Evolutionary conservation across 2,329 filamentous ascomycete genomes (phyloP), one percentile per base, ranked within the genome.

Genomic region (Peltaster fructicola): DNA sequence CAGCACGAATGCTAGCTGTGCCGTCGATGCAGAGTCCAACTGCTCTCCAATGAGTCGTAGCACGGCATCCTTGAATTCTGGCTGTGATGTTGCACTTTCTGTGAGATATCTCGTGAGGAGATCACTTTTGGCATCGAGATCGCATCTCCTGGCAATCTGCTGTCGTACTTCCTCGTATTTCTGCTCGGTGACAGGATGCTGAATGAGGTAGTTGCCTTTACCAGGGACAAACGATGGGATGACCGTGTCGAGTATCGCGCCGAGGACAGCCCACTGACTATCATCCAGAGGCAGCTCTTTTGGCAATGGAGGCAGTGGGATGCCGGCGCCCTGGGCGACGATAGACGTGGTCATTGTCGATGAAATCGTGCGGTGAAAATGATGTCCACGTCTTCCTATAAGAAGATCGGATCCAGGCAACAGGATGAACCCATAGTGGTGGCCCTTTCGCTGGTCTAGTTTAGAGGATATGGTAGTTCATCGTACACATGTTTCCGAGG

Each of bases 251-350:
- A 61, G 54, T 15, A 73, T 56, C 13, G 67, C 59, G 22, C 65
- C 50, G 3, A 73, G 48, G 1, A 62, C 68, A 15, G 50, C 54
- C 68, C 68, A 73, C 55, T 73, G 68, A 2, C 52, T 43, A 8
- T 58, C 45, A 2, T 57, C 62, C 35, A 71, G 56, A 23, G 63
- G 51, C 23, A 61, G 53, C 8, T 53, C 47, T 4, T 44, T 33
- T 9, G 61, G 52, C 3, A 55, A 46, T 1, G 61, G 58, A 14
- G 61, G 56, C 7, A 65, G 43, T 25, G 61, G 56, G 14, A 31
- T 25, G 21, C 21, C 21, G 11, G 21, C 14, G 10, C 14, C 14
- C 11, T 11, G n/a, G 14, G 21, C 14, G 14, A 23, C 6, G n/a
- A 14, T 14, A 11, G 17, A 9, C 17, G 11, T 20, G n/a, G 17